Conservation (phyloP, 176 grass and related monocot species). For the Bonia amplexicaulis region DNA sequence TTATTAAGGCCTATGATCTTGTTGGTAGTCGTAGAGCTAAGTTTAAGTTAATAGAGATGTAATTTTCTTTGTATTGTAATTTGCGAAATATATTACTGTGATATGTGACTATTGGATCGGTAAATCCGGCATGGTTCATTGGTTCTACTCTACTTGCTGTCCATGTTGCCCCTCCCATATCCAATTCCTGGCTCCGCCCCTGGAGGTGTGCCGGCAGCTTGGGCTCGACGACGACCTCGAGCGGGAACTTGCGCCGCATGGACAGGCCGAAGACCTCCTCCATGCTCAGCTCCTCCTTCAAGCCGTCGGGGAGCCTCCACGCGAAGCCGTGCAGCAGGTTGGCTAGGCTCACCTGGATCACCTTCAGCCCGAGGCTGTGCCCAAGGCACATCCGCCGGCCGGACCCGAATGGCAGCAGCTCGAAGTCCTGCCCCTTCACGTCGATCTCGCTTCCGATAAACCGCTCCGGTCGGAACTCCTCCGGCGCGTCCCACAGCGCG, state of each 20-base stretch:
- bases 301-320: constrained; percentile 48
- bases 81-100: no score
- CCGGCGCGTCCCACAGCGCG: constrained; percentile 38
- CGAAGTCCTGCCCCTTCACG: constrained; percentile 54
- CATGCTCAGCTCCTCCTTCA: constrained; percentile 46
- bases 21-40: no score
- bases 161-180: no score
- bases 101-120: no score
- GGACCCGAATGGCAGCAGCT: constrained; percentile 55
- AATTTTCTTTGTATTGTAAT: no score
- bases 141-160: no score
- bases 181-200: no score
- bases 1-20: no score
- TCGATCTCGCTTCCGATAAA: constrained; percentile 39
- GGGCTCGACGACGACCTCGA: constrained; percentile 15
- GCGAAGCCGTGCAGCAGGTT: constrained; percentile 53
- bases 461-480: constrained; percentile 50
- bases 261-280: constrained; percentile 45
- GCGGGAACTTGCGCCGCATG: constrained; percentile 28
- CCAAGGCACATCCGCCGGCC: constrained; percentile 67
- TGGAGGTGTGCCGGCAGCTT: constrained; percentile 35
- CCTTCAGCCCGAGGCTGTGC: constrained; percentile 45
- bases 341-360: constrained; percentile 45
- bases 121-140: no score
- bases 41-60: no score